Evolutionary conservation across 805 yeast genomes (phyloP), one percentile per base, ranked within the genome.

Genomic region (Cephaloascus fragrans): DNA sequence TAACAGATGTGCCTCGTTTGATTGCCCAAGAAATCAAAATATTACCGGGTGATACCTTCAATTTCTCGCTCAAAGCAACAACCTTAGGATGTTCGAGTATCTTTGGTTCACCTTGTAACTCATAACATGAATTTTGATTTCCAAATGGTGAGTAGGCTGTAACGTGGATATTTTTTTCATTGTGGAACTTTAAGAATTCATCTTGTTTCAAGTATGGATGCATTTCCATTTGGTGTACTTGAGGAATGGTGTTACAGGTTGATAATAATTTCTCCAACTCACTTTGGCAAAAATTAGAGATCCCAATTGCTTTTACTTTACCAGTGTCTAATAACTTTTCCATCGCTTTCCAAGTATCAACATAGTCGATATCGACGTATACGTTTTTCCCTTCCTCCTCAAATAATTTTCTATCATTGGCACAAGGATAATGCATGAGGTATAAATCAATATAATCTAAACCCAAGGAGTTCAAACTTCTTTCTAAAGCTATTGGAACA

Each of bases 251-350:
- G 41, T 39, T 43, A 43, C 42, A 47, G 20, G 37, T 45, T 10
- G 45, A 44, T n/a, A 54, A 37, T 14, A 51, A 40, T 33, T 41
- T 42, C 26, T 49, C 39, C 37, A 55, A 39, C 38, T 56, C 38
- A 36, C 33, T 44, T 32, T 37, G 39, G 29, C 83, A 70, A 55
- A 79, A 76, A 62, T 85, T 85, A 29, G 89, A 80, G 33, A 85
- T 83, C 47, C 95, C 95, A 55, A 85, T 72, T 18, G 88, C 75
- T 48, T 67, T 74, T 19, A 75, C 67, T 53, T 75, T 67, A 19
- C 77, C 81, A 19, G 71, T 54, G 20, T 61, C 60, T 36, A 75
- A 66, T 37, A 82, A 59, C 47, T 72, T 62, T 61, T 83, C 86
- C 74, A 85, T 57, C 28, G 58, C 61, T 48, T 71, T 75, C 77